These are phyloP conservation scores for Pythium biforme DNA, from an alignment of 352 stramenopile genomes.

Conservation along the genomic window DNA sequence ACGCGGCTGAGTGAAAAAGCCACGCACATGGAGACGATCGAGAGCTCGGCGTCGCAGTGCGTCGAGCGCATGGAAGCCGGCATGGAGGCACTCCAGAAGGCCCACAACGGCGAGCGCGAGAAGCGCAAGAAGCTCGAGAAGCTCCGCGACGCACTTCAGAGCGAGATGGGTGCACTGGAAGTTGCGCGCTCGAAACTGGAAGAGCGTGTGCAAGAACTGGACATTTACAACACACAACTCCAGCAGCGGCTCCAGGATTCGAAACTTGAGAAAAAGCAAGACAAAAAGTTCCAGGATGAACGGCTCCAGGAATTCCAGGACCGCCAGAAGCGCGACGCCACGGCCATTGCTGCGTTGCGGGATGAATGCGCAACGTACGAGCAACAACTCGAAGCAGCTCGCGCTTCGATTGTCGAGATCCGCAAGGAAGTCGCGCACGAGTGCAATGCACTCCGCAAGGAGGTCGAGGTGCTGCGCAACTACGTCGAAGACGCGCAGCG, in stretches of 20 bases:
- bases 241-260: conserved; percentile 49
- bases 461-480: conserved; percentile 43
- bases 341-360: conserved; percentile 39
- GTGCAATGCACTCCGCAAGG: conserved; percentile 33
- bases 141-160: conserved; percentile 32
- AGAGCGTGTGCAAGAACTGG: conserved; percentile 35
- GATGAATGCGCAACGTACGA: conserved; percentile 35
- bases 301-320: conserved; percentile 36
- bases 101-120: conserved; percentile 37
- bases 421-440: conserved; percentile 32
- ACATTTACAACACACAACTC: conserved; percentile 34
- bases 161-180: conserved; percentile 40
- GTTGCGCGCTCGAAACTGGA: conserved; percentile 29
- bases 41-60: conserved; percentile 46
- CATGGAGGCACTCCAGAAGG: conserved; percentile 39
- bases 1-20: conserved; percentile 38
- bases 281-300: conserved; percentile 37
- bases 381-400: conserved; percentile 29
- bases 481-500: conserved; percentile 44
- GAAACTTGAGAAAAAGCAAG: conserved; percentile 39
- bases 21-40: conserved; percentile 36
- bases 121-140: conserved; percentile 55
- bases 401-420: conserved; percentile 19
- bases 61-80: conserved; percentile 42
- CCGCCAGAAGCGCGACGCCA: conserved; percentile 38